These are phyloP conservation scores for Colletotrichum tamarilloi DNA, from an alignment of 2,329 filamentous ascomycete genomes.

Conservation along the genomic window DNA sequence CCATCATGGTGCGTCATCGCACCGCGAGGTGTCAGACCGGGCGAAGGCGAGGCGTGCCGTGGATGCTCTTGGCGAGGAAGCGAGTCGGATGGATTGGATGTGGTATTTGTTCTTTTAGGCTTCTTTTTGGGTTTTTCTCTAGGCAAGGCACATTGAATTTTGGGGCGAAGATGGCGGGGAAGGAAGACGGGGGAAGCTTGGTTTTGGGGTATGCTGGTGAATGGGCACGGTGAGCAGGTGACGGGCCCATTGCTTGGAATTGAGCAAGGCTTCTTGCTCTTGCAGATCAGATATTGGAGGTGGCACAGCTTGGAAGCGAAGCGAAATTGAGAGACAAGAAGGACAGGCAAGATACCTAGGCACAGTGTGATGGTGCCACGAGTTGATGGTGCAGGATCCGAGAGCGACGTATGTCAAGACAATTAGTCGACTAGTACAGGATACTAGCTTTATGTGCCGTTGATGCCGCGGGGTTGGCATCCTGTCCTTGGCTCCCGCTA, in stretches of 20 bases:
- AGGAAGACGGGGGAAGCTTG: neutral
- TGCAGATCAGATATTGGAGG: neutral
- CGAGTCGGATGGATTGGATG: neutral
- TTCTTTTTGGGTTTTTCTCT: neutral
- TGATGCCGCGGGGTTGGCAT: neutral
- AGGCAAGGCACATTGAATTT: neutral
- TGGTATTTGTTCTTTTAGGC: neutral
- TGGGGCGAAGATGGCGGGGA: neutral
- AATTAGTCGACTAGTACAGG: neutral
- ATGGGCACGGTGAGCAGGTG: neutral
- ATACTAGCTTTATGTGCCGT: neutral
- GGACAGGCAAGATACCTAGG: neutral
- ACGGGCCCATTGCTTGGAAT: neutral
- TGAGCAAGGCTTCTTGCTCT: neutral
- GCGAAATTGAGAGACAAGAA: neutral
- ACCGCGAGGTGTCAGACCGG: slow-evolving; percentile 28
- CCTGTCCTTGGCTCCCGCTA: neutral
- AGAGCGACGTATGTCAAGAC: slow-evolving; percentile 34
- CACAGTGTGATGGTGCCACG: neutral
- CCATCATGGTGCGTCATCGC: slow-evolving; percentile 27
- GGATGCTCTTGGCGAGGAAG: slow-evolving; percentile 19
- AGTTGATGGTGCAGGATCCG: slow-evolving; percentile 5
- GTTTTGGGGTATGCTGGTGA: neutral
- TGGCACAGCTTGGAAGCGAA: neutral
- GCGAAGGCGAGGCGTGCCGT: slow-evolving; percentile 25